These are phyloP conservation scores for Trichosporon sp. DNA, from an alignment of 1,284 basidiomycete species.

Conservation along the genomic window DNA sequence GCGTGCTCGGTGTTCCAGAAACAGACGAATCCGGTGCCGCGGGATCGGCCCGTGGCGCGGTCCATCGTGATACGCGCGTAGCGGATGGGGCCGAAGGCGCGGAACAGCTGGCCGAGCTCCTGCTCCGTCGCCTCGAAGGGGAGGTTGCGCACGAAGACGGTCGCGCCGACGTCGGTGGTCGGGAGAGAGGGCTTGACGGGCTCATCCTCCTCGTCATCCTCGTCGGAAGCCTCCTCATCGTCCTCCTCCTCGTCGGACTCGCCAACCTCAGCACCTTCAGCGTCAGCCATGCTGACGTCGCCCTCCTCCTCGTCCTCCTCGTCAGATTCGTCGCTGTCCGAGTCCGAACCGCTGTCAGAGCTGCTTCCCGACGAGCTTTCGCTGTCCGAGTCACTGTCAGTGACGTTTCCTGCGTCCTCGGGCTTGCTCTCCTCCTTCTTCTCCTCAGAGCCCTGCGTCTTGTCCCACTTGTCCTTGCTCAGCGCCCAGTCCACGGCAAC, in stretches of 20 bases:
- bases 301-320: slow-evolving; percentile 63
- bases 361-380: slow-evolving; percentile 54
- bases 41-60: slow-evolving; percentile 75
- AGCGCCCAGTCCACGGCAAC: slow-evolving; percentile 97
- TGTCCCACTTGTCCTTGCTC: slow-evolving; percentile 89
- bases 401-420: slow-evolving; percentile 31
- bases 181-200: slow-evolving; percentile 73
- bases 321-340: slow-evolving; percentile 61
- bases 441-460: slow-evolving; percentile 62
- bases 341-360: slow-evolving; percentile 61
- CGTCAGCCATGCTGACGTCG: slow-evolving; percentile 58
- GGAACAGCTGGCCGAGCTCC: slow-evolving; percentile 83
- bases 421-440: slow-evolving; percentile 53
- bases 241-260: slow-evolving; percentile 59
- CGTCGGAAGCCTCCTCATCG: slow-evolving; percentile 28
- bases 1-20: slow-evolving; percentile 95
- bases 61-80: slow-evolving; percentile 94
- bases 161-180: slow-evolving; percentile 79
- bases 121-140: slow-evolving; percentile 91
- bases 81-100: slow-evolving; percentile 84
- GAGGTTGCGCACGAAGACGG: slow-evolving; percentile 92
- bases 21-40: slow-evolving; percentile 95
- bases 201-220: slow-evolving; percentile 51
- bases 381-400: slow-evolving; percentile 58
- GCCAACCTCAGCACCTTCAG: slow-evolving; percentile 54